phyloP scores from a whole-genome alignment of 768 basidiomycete genomes.

The Calocybe indica region DNA sequence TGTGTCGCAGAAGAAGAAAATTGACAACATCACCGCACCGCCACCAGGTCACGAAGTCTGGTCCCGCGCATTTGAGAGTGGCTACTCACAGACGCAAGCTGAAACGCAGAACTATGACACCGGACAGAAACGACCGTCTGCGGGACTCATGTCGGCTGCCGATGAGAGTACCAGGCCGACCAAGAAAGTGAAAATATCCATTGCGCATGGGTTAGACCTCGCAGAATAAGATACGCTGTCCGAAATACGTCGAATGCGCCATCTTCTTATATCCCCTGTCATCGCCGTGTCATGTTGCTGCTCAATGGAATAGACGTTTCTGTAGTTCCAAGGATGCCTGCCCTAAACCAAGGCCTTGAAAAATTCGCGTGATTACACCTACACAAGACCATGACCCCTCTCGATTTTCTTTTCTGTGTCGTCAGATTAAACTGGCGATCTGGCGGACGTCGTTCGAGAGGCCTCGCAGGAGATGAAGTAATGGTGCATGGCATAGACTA shows the following conservation, averaged over 20 bases:
- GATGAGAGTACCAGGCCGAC: constrained; percentile 22
- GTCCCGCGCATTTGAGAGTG: neutral
- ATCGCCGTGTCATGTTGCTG: too few species aligned
- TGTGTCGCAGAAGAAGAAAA: constrained; percentile 12
- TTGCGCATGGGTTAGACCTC: constrained; percentile 64
- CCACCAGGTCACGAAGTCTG: neutral
- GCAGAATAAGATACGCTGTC: constrained; percentile 46
- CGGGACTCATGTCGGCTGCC: constrained; percentile 17
- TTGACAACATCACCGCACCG: neutral
- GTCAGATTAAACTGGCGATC: constrained; percentile 27
- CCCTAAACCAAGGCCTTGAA: constrained; percentile 16
- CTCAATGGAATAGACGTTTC: neutral
- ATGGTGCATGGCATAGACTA: constrained; percentile 84
- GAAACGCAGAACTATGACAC: constrained; percentile 13
- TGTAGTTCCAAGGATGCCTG: constrained; percentile 7
- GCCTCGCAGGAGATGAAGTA: constrained; percentile 88
- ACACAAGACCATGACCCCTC: constrained; percentile 34
- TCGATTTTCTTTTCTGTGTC: constrained; percentile 28
- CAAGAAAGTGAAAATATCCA: constrained; percentile 72
- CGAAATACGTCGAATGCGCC: neutral
- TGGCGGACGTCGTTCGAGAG: constrained; percentile 43
- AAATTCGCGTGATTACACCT: neutral
- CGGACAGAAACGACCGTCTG: constrained; percentile 22
- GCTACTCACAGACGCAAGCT: constrained; percentile 29
- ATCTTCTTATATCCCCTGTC: neutral